Conservation (phyloP, 2,329 filamentous ascomycete species). For the Diplodia sapinea region DNA sequence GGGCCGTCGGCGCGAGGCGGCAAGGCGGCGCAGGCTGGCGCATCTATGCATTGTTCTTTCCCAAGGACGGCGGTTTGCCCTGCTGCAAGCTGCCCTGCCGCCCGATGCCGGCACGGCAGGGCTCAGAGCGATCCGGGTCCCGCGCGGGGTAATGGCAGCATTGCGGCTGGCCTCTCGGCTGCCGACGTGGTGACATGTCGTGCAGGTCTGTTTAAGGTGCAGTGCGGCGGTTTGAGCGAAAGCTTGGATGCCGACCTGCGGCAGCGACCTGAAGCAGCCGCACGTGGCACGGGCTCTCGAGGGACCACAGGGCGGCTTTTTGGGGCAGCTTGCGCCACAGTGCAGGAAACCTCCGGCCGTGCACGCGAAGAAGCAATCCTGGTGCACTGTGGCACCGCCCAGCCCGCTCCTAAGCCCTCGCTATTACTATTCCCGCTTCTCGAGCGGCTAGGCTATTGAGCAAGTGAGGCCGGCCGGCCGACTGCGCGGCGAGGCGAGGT, state of each 20-base stretch:
- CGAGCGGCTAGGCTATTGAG: background rate
- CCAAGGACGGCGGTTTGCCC: background rate
- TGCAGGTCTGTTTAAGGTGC: slow-evolving; percentile 6
- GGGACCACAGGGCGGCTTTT: too few relatives aligned
- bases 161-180: background rate
- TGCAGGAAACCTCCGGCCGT: background rate
- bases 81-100: background rate
- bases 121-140: background rate
- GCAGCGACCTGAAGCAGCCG: background rate
- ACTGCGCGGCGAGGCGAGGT: background rate
- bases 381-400: background rate
- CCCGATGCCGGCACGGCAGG: background rate
- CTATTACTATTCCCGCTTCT: background rate
- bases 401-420: background rate
- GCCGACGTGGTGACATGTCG: background rate
- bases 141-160: background rate
- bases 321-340: background rate
- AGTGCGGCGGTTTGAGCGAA: slow-evolving; percentile 1
- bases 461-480: background rate
- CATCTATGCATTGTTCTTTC: background rate
- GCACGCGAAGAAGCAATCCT: background rate
- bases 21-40: background rate
- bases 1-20: background rate
- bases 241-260: background rate
- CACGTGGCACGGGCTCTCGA: background rate